phyloP scores from a whole-genome alignment of 148 eudicot species.

The Rhododendron ovatum region DNA sequence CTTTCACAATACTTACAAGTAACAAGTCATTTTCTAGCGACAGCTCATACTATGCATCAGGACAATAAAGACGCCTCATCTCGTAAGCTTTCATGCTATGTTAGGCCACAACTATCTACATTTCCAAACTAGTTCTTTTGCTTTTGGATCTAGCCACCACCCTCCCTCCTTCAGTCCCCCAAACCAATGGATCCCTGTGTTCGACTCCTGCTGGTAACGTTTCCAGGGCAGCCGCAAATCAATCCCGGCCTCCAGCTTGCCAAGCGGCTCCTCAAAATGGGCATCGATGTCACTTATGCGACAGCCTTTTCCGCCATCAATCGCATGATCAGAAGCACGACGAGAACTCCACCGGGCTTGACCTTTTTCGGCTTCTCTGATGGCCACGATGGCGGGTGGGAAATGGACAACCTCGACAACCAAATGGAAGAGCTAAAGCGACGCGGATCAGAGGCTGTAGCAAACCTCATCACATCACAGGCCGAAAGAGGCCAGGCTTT shows the following conservation, averaged over 20 bases:
- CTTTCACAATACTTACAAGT: too few species aligned
- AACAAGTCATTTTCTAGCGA: too few species aligned
- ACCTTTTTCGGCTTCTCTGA: slow-evolving; percentile 33
- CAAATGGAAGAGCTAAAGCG: slow-evolving; percentile 15
- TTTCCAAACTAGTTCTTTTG: too few species aligned
- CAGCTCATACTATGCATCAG: too few species aligned
- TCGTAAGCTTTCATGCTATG: too few species aligned
- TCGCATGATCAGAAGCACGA: slow-evolving; percentile 4
- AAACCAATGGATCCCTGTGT: not conserved
- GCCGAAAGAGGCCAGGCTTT: slow-evolving; percentile 26
- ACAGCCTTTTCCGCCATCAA: slow-evolving; percentile 26
- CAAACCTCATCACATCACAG: slow-evolving; percentile 10
- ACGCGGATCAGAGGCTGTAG: slow-evolving; percentile 9
- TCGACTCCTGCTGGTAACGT: slow-evolving; percentile 28
- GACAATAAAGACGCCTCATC: too few species aligned
- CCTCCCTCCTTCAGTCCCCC: not conserved
- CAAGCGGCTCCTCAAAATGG: slow-evolving; percentile 31
- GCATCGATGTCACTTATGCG: slow-evolving; percentile 30
- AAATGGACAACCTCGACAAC: not conserved
- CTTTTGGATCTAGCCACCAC: not conserved
- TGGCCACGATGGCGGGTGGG: slow-evolving; percentile 24
- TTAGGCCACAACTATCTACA: not conserved
- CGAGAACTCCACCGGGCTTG: slow-evolving; percentile 8
- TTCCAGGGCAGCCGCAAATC: slow-evolving; percentile 43
- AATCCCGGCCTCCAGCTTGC: slow-evolving; percentile 53